These are phyloP conservation scores for Picea sitchensis DNA, from an alignment of 75 land plant genomes.

Conservation along the genomic window DNA sequence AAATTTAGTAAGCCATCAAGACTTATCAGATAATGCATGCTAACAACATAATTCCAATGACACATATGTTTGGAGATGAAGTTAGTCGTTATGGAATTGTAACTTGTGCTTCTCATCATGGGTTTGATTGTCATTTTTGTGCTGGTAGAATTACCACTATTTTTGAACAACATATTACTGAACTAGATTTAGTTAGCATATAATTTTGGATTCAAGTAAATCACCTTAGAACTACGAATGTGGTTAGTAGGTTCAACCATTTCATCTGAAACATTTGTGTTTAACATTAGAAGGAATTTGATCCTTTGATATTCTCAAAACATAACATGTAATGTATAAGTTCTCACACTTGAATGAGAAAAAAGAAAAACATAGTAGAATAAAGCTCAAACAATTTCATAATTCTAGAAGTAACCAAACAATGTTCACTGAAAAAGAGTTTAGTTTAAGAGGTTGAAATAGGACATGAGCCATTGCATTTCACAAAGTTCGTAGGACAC, in stretches of 20 bases:
- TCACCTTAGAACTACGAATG: not conserved
- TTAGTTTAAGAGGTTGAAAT: not conserved
- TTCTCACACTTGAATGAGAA: not conserved
- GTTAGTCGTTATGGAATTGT: too few relatives aligned
- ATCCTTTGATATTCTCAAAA: not conserved
- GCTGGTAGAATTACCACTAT: too few relatives aligned
- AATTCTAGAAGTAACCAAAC: not conserved
- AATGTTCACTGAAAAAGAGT: not conserved
- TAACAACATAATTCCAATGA: too few relatives aligned
- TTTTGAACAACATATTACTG: too few relatives aligned
- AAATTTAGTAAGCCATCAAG: too few relatives aligned
- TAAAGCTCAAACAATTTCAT: too few relatives aligned
- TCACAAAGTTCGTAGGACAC: not conserved
- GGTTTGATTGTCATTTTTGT: too few relatives aligned
- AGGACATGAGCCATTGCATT: not conserved
- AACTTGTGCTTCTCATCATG: too few relatives aligned
- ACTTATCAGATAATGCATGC: too few relatives aligned
- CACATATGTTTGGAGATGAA: too few relatives aligned
- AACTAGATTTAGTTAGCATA: too few relatives aligned
- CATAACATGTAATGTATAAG: not conserved
- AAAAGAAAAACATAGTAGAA: not conserved
- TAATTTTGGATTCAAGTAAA: not conserved
- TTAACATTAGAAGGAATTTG: not conserved
- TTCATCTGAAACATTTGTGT: constrained; percentile 1
- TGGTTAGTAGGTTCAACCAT: not conserved